Evolutionary conservation across 108 stramenopile species (phyloP).

Genomic region (Thalassiosira profunda): DNA sequence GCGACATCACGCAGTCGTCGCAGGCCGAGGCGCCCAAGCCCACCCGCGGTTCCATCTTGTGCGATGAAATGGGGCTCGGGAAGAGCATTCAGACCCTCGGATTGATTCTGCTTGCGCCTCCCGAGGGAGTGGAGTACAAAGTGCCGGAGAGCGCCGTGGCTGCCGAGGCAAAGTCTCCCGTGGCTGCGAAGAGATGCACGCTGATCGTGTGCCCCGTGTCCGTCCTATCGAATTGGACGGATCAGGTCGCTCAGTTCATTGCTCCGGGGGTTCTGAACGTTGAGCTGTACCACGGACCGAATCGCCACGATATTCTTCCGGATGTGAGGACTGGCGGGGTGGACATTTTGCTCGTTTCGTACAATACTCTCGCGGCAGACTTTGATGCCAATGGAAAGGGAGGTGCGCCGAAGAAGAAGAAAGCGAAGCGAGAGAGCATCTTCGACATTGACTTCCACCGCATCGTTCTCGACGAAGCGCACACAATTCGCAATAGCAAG

Average conservation of each 20-base stretch:
- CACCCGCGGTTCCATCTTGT: conserved; percentile 55
- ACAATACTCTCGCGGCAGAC: conserved; percentile 64
- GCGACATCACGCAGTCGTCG: conserved; percentile 49
- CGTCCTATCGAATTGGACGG: conserved; percentile 67
- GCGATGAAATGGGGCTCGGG: conserved; percentile 74
- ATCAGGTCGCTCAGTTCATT: conserved; percentile 52
- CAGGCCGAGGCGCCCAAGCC: conserved; percentile 20
- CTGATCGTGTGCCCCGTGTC: conserved; percentile 75
- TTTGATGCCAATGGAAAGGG: conserved; percentile 4
- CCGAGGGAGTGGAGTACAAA: conserved; percentile 36
- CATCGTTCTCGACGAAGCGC: conserved; percentile 65
- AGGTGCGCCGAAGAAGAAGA: conserved; percentile 18
- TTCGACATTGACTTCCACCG: conserved; percentile 59
- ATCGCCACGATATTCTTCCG: conserved; percentile 45
- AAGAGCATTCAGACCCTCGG: conserved; percentile 64
- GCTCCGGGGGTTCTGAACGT: conserved; percentile 36
- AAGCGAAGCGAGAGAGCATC: conserved; percentile 24
- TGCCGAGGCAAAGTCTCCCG: background rate
- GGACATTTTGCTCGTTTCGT: conserved; percentile 59
- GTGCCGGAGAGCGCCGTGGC: background rate
- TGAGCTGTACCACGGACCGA: conserved; percentile 54
- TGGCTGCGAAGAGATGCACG: conserved; percentile 30
- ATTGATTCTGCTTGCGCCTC: conserved; percentile 56
- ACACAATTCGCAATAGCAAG: conserved; percentile 54
- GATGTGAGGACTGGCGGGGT: conserved; percentile 30